phyloP scores from a whole-genome alignment of 805 yeast species.

The Myxozyma neotropica region DNA sequence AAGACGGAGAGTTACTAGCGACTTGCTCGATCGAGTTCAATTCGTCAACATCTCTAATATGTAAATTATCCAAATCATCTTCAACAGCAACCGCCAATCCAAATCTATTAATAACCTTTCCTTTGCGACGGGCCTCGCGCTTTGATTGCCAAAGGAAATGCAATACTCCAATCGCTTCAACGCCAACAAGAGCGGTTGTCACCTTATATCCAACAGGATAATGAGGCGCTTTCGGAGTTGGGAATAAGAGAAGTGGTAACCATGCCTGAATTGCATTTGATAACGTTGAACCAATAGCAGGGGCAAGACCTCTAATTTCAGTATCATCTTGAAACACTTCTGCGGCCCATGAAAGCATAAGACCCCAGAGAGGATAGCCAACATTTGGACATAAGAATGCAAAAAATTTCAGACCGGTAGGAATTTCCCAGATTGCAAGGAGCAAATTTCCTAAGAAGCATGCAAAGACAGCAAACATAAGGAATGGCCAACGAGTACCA shows the following conservation, averaged over 20 bases:
- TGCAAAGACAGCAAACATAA: conserved; percentile 20
- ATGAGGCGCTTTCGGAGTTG: conserved; percentile 44
- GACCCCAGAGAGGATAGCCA: conserved; percentile 21
- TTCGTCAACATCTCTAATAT: not conserved
- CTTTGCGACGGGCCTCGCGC: conserved; percentile 7
- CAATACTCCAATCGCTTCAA: conserved; percentile 14
- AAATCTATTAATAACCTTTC: conserved; percentile 14
- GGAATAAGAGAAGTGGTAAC: conserved; percentile 44
- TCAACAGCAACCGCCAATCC: conserved; percentile 16
- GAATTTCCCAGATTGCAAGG: conserved; percentile 28
- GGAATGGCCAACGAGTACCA: conserved; percentile 39
- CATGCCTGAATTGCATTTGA: conserved; percentile 44
- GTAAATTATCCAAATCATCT: not conserved
- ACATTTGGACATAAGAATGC: conserved; percentile 20
- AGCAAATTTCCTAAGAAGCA: conserved; percentile 21
- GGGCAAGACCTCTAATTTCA: conserved; percentile 38
- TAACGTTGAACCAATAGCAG: conserved; percentile 42
- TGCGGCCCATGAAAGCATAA: conserved; percentile 34
- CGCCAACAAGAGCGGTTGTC: conserved; percentile 15
- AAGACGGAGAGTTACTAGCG: not conserved
- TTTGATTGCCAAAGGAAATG: conserved; percentile 10
- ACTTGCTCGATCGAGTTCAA: not conserved
- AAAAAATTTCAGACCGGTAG: conserved; percentile 14
- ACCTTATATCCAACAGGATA: conserved; percentile 34
- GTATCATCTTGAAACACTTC: conserved; percentile 39